Evolutionary conservation across 2,329 filamentous ascomycete genomes (phyloP).

Genomic region (Colletotrichum sp.): DNA sequence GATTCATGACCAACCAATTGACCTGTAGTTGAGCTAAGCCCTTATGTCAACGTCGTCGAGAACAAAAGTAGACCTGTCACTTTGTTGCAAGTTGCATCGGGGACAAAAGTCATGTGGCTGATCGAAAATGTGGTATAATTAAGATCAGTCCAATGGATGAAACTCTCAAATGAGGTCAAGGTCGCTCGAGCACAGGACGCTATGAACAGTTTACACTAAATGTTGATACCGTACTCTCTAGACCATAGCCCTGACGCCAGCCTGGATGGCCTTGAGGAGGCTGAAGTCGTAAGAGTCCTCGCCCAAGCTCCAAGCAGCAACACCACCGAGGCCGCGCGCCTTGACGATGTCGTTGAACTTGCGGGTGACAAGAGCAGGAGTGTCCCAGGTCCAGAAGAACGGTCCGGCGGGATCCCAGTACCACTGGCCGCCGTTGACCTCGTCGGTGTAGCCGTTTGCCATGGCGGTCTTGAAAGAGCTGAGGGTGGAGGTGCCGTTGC

Average conservation of each 20-base stretch:
- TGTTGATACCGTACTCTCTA: not conserved
- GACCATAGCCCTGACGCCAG: constrained; percentile 24
- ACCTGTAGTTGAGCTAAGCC: not conserved
- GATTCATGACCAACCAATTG: not conserved
- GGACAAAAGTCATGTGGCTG: not conserved
- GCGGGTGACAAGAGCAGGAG: constrained; percentile 46
- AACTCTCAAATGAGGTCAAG: not conserved
- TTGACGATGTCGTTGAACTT: constrained; percentile 53
- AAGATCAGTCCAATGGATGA: not conserved
- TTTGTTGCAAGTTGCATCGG: not conserved
- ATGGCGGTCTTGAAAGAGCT: constrained; percentile 47
- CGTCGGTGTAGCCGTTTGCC: constrained; percentile 45
- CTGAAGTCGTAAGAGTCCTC: constrained; percentile 51
- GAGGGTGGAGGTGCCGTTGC: constrained; percentile 15
- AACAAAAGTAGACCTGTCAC: not conserved
- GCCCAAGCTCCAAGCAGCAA: constrained; percentile 59
- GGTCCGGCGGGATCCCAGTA: constrained; percentile 51
- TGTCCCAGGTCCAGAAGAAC: constrained; percentile 64
- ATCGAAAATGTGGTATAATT: not conserved
- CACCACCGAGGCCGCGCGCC: constrained; percentile 49
- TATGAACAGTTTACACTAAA: not conserved
- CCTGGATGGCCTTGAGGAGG: constrained; percentile 48
- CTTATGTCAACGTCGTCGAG: not conserved
- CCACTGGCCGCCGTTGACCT: constrained; percentile 58
- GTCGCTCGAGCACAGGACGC: not conserved